Conservation (phyloP, 352 stramenopile genomes). For the Globisporangium splendens region DNA sequence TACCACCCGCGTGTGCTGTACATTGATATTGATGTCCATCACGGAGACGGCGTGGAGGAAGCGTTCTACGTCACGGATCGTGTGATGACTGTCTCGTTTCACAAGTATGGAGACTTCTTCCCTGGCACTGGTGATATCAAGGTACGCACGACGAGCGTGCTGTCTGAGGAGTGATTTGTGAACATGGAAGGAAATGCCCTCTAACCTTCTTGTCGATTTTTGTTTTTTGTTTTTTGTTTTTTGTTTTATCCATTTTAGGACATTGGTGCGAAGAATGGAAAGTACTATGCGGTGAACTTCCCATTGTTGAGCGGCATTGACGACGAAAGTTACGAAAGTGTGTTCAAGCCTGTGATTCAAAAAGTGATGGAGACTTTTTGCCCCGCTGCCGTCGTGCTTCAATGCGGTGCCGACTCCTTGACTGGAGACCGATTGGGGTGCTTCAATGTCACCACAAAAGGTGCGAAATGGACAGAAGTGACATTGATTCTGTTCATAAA, state of each 20-base stretch:
- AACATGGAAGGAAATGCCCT: conserved; percentile 37
- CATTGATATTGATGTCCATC: conserved; percentile 99
- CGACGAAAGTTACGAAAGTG: conserved; percentile 93
- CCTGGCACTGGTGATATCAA: conserved; percentile 94
- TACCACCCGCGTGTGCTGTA: conserved; percentile 97
- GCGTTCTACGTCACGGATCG: conserved; percentile 99
- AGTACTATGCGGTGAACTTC: conserved; percentile 99
- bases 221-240: not conserved
- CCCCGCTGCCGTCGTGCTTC: conserved; percentile 96
- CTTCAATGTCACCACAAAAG: conserved; percentile 97
- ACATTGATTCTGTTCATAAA: not conserved
- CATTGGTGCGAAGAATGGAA: conserved; percentile 87
- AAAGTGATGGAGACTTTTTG: conserved; percentile 97
- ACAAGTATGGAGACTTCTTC: conserved; percentile 99
- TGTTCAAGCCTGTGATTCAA: conserved; percentile 91
- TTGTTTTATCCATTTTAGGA: conserved; percentile 39
- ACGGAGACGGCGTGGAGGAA: conserved; percentile 98
- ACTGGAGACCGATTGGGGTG: conserved; percentile 96
- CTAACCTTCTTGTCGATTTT: not conserved
- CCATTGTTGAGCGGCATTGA: conserved; percentile 98
- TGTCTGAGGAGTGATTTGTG: conserved; percentile 82
- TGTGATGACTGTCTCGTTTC: conserved; percentile 98
- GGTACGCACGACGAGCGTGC: conserved; percentile 97
- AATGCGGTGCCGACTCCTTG: conserved; percentile 98
- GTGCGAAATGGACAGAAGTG: not conserved